Evolutionary conservation across 1,284 basidiomycete genomes (phyloP).

Genomic region (Heterobasidion annosum): DNA sequence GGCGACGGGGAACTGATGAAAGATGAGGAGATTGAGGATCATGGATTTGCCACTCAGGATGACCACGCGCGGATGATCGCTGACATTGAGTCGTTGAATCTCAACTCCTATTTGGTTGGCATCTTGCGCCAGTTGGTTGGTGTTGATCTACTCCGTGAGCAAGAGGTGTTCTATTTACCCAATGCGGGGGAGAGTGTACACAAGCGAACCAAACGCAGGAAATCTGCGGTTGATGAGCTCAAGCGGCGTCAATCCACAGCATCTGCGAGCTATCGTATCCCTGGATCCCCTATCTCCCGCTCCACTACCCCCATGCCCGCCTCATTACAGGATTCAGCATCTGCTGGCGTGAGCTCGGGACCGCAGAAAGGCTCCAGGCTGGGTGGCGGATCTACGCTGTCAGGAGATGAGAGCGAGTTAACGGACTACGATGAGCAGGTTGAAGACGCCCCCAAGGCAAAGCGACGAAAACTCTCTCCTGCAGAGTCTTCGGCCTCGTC

Average conservation of each 20-base stretch:
- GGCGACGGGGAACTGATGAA: constrained; percentile 44
- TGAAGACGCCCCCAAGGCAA: neutral
- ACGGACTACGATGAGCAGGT: neutral
- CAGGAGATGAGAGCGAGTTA: neutral
- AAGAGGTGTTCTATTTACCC: constrained; percentile 56
- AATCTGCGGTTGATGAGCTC: neutral
- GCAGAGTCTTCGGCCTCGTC: neutral
- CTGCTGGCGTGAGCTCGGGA: neutral
- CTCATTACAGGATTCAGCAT: neutral
- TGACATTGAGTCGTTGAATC: constrained; percentile 41
- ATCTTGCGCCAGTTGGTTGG: constrained; percentile 50
- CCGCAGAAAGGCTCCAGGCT: neutral
- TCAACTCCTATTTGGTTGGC: constrained; percentile 43
- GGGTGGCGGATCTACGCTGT: neutral
- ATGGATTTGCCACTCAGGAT: constrained; percentile 42
- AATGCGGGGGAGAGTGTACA: constrained; percentile 12
- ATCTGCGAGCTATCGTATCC: neutral
- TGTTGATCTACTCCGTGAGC: constrained; percentile 49
- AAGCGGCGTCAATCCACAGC: neutral
- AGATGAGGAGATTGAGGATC: constrained; percentile 49
- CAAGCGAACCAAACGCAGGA: neutral
- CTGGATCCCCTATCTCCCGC: neutral
- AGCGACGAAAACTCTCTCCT: neutral
- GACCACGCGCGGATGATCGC: constrained; percentile 36
- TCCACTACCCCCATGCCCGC: too few species aligned